These are phyloP conservation scores for Globisporangium abappressorium DNA, from an alignment of 352 stramenopile species.

Conservation along the genomic window DNA sequence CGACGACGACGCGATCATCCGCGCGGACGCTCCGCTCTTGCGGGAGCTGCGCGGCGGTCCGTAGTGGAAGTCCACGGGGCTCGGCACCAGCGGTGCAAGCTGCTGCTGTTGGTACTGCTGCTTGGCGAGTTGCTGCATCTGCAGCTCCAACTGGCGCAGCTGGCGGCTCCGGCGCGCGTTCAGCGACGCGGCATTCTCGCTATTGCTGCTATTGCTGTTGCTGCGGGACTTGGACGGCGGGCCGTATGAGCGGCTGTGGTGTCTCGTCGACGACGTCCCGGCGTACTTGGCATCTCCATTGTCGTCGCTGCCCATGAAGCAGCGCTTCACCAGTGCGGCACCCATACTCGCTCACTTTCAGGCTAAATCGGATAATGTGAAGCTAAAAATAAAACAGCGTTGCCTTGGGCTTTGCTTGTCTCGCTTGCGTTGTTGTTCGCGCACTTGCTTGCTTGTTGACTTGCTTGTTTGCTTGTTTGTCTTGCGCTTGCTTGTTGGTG, in stretches of 20 bases:
- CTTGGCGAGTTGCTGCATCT: slow-evolving; percentile 18
- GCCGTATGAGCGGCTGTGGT: not conserved
- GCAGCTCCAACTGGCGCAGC: slow-evolving; percentile 14
- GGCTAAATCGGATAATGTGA: not conserved
- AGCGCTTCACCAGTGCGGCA: slow-evolving; percentile 34
- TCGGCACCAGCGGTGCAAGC: slow-evolving; percentile 7
- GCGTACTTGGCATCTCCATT: slow-evolving; percentile 2
- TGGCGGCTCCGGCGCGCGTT: slow-evolving; percentile 12
- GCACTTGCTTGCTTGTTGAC: not conserved
- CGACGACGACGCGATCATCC: not conserved
- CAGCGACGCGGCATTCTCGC: slow-evolving; percentile 4
- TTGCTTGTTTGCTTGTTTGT: not conserved
- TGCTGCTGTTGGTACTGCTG: slow-evolving; percentile 10
- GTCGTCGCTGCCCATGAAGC: slow-evolving; percentile 23
- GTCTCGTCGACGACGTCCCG: not conserved
- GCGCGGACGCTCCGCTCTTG: slow-evolving; percentile 1
- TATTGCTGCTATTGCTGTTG: not conserved
- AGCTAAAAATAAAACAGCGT: not conserved
- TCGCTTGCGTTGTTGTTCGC: no score
- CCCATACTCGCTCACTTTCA: slow-evolving; percentile 20
- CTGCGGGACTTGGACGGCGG: not conserved
- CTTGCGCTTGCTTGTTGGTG: slow-evolving; percentile 1
- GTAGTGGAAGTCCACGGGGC: slow-evolving; percentile 5
- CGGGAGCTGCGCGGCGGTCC: not conserved
- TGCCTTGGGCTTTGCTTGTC: not conserved